Evolutionary conservation across 2,329 filamentous ascomycete species (phyloP).

Genomic region (Colletotrichum liaoningense): DNA sequence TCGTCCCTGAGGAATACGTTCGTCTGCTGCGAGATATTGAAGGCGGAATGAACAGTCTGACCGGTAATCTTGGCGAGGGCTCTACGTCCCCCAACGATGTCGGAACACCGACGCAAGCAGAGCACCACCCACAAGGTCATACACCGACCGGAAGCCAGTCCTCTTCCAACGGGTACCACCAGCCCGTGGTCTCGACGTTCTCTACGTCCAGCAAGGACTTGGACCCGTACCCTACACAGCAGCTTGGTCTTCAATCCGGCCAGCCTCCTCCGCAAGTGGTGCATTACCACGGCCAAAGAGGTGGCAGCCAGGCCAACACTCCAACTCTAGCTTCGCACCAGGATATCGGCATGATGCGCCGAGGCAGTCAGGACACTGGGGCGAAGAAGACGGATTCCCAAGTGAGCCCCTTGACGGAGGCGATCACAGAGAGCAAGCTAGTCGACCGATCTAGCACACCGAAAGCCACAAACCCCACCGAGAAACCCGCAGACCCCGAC

Average conservation of each 20-base stretch:
- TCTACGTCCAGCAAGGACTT: slow-evolving; percentile 78
- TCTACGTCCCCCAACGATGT: slow-evolving; percentile 65
- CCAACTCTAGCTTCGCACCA: slow-evolving; percentile 67
- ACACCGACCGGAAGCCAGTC: slow-evolving; percentile 36
- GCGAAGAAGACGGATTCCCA: slow-evolving; percentile 52
- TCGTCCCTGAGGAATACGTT: slow-evolving; percentile 97
- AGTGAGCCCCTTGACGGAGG: slow-evolving; percentile 51
- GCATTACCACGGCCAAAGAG: slow-evolving; percentile 75
- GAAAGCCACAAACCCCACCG: slow-evolving; percentile 39
- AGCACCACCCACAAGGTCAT: slow-evolving; percentile 53
- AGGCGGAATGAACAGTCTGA: slow-evolving; percentile 82
- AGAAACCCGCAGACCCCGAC: slow-evolving; percentile 37
- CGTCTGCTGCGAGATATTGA: slow-evolving; percentile 92
- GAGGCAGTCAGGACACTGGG: slow-evolving; percentile 60
- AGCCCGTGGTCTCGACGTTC: slow-evolving; percentile 75
- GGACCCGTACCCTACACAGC: slow-evolving; percentile 74
- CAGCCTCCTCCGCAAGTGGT: slow-evolving; percentile 74
- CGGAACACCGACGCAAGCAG: slow-evolving; percentile 71
- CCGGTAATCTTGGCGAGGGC: slow-evolving; percentile 67
- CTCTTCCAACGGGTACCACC: slow-evolving; percentile 72
- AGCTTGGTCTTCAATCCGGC: slow-evolving; percentile 70
- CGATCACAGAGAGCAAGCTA: slow-evolving; percentile 47
- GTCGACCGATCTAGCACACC: slow-evolving; percentile 39
- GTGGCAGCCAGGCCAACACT: slow-evolving; percentile 75
- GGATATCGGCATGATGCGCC: slow-evolving; percentile 58